A percentile compares a stretch with the other conserved stretches of the same genome.
These are phyloP conservation scores for Penicillium herquei DNA, from an alignment of 495 filamentous ascomycete genomes.

Conservation along the genomic window DNA sequence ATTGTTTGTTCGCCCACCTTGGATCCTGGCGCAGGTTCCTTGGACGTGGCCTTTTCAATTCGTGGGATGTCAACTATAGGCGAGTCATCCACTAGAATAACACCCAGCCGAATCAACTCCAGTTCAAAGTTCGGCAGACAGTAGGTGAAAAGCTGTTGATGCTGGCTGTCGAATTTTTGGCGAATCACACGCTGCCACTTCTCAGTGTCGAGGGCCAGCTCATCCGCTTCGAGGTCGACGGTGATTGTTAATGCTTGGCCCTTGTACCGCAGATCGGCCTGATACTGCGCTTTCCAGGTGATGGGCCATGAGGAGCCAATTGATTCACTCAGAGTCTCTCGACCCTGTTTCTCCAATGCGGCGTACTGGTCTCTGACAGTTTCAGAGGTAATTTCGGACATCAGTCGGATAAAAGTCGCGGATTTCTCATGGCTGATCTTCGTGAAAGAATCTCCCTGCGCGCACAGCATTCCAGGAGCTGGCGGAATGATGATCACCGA, in stretches of 20 bases:
- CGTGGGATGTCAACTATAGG: conserved; percentile 35
- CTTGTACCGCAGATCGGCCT: conserved; percentile 48
- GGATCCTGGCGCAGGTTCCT: conserved; percentile 30
- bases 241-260: conserved; percentile 49
- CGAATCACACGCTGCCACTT: conserved; percentile 27
- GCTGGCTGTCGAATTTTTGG: conserved; percentile 37
- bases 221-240: conserved; percentile 31
- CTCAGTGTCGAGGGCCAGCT: conserved; percentile 22
- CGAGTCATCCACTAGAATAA: conserved; percentile 41
- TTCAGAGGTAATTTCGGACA: conserved; percentile 26
- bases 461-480: conserved; percentile 49
- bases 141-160: conserved; percentile 49
- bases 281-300: conserved; percentile 31
- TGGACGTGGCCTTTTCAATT: conserved; percentile 24
- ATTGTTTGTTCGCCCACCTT: conserved; percentile 33
- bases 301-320: conserved; percentile 16
- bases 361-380: conserved; percentile 27
- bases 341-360: conserved; percentile 17
- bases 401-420: conserved; percentile 38
- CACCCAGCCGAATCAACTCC: conserved; percentile 47
- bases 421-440: conserved; percentile 47
- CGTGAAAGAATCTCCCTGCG: conserved; percentile 49
- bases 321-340: conserved; percentile 18
- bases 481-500: conserved; percentile 53
- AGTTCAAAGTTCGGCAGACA: conserved; percentile 41